A percentile compares a stretch with the other conserved stretches of the same genome.
Conservation (phyloP, 352 stramenopile genomes). For the Phytophthora macrochlamydospora region DNA sequence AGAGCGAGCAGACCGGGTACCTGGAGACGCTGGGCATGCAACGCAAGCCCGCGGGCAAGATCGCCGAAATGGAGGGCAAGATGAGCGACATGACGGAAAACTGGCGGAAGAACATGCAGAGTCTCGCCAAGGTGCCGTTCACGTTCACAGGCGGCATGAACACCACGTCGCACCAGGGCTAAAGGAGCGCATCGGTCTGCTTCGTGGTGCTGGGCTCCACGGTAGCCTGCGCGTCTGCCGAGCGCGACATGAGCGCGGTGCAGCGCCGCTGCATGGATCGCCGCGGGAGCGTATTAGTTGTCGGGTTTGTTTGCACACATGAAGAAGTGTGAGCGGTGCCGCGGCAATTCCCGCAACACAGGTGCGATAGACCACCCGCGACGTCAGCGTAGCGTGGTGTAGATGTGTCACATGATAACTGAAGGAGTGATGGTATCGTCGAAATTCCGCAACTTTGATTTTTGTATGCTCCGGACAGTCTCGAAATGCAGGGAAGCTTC, state of each 20-base stretch:
- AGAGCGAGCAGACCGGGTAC: constrained; percentile 67
- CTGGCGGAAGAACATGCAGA: constrained; percentile 88
- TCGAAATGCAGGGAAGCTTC: constrained; percentile 1
- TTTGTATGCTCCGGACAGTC: background rate
- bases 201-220: background rate
- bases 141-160: constrained; percentile 56
- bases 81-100: constrained; percentile 89
- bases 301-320: background rate
- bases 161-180: constrained; percentile 25
- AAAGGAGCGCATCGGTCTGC: background rate
- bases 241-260: background rate
- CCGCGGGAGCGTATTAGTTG: background rate
- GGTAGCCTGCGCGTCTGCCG: background rate
- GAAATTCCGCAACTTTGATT: background rate
- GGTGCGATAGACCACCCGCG: too few species aligned
- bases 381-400: too few species aligned
- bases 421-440: background rate
- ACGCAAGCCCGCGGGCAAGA: constrained; percentile 66
- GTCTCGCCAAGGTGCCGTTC: constrained; percentile 81
- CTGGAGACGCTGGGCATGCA: constrained; percentile 74
- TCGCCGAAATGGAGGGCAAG: constrained; percentile 85
- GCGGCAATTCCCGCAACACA: background rate
- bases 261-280: background rate
- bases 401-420: background rate
- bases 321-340: background rate